Conservation (phyloP, 306 rosid species). For the Begonia loranthoides region DNA sequence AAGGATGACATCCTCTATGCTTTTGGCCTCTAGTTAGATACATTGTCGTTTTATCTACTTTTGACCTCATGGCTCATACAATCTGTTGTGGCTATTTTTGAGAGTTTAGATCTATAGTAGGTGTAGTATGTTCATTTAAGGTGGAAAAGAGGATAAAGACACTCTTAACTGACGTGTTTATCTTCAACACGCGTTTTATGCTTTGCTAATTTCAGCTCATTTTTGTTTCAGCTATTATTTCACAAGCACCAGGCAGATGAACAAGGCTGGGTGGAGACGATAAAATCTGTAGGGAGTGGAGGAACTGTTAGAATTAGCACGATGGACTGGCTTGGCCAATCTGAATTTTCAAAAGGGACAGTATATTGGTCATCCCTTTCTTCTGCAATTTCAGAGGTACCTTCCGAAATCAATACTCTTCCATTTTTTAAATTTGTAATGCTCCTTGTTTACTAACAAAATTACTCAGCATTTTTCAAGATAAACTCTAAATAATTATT, state of each 20-base stretch:
- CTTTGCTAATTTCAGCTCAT: conserved; percentile 12
- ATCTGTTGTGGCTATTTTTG: neutral
- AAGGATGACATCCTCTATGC: neutral
- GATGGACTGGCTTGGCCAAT: conserved; percentile 98
- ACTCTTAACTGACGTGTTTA: neutral
- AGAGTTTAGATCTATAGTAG: neutral
- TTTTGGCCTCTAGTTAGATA: neutral
- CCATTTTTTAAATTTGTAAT: no score
- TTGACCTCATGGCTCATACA: no score
- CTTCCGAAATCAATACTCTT: neutral
- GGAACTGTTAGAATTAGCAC: conserved; percentile 62
- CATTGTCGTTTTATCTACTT: no score
- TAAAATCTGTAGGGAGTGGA: conserved; percentile 46
- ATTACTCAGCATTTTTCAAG: no score
- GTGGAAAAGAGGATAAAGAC: neutral
- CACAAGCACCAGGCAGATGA: conserved; percentile 72
- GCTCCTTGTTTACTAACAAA: no score
- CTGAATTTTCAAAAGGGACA: conserved; percentile 45
- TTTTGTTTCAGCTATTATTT: conserved; percentile 57
- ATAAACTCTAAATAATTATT: no score
- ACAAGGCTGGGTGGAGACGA: conserved; percentile 84
- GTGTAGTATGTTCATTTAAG: neutral
- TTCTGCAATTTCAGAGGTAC: conserved; percentile 83
- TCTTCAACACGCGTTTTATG: conserved; percentile 2
- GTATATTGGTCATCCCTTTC: conserved; percentile 83